A percentile compares a stretch with the other conserved stretches of the same genome.
These are phyloP conservation scores for Neonectria faginata DNA, from an alignment of 2,329 filamentous ascomycete genomes.

Conservation along the genomic window DNA sequence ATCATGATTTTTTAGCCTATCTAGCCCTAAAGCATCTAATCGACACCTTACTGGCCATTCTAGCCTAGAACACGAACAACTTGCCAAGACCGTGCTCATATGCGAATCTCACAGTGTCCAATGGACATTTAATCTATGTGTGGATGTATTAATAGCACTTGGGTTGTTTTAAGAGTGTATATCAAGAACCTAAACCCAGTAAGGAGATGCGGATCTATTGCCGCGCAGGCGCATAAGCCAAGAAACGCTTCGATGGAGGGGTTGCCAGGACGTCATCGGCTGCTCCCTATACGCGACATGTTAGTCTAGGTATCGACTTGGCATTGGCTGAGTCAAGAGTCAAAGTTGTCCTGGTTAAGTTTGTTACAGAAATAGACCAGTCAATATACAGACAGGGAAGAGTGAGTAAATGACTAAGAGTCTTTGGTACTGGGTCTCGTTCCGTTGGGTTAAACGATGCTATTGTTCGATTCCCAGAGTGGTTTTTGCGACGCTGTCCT, in stretches of 20 bases:
- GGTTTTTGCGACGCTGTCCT: neutral
- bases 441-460: neutral
- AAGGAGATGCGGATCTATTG: neutral
- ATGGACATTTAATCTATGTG: neutral
- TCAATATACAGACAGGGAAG: neutral
- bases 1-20: constrained; percentile 24
- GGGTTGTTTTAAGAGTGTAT: neutral
- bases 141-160: neutral
- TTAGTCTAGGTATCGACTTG: neutral
- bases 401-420: neutral
- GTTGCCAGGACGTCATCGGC: constrained; percentile 4
- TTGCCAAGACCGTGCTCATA: neutral
- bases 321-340: neutral
- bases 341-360: neutral
- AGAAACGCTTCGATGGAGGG: neutral
- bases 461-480: too few species aligned
- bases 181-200: neutral
- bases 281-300: neutral
- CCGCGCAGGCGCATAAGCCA: neutral
- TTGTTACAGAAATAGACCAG: neutral
- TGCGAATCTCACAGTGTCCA: neutral
- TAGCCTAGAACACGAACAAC: neutral
- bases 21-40: constrained; percentile 16
- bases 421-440: neutral
- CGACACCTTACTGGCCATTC: neutral